Evolutionary conservation across 768 basidiomycete species (phyloP), one percentile per base, ranked within the genome.

Genomic region (Suillus cothurnatus): DNA sequence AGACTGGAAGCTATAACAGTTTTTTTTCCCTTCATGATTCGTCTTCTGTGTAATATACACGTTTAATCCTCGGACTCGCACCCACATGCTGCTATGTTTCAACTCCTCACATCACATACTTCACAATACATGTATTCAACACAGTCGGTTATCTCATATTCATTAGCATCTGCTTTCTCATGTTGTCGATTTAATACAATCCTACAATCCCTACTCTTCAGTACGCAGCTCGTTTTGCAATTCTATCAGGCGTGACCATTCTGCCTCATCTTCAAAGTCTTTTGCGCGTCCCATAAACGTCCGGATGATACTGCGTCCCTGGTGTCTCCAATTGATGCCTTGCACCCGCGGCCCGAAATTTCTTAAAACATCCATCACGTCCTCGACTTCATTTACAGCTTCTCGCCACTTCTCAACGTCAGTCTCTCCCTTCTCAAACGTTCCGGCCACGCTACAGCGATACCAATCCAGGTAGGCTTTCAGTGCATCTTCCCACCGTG

Each of bases 241-340:
- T 66, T 82, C 85, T 71, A 82, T 81, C 72, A 99, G 79, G 67
- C 81, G 80, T 32, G 80, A 74, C 90, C 92, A 98, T 79, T 94
- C 95, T 5, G 88, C 84, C 74, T 97, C 93, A 61, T 95, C 95
- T 75, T 91, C 92, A 68, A 95, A 98, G 64, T 88, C 93, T 76
- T 82, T 89, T 65, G 93, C 94, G 66, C 93, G 82, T 8, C 92
- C 96, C 78, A 93, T 85, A 77, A 98, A 99, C 61, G 89, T 91
- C 78, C 96, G 82, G 65, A 98, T 85, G 64, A 98, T 82, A 66
- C 94, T 95, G 62, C 91, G 84, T 52, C 88, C 93, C 77, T 97
- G 94, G 71, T 92, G 84, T 76, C 82, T 86, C 97, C 97, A 99
- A 67, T 88, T 90, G 64, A 73, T 76, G 63, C 81, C 78, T 61